These are phyloP conservation scores for Fusarium sp. DNA, from an alignment of 2,329 filamentous ascomycete species.

Conservation along the genomic window DNA sequence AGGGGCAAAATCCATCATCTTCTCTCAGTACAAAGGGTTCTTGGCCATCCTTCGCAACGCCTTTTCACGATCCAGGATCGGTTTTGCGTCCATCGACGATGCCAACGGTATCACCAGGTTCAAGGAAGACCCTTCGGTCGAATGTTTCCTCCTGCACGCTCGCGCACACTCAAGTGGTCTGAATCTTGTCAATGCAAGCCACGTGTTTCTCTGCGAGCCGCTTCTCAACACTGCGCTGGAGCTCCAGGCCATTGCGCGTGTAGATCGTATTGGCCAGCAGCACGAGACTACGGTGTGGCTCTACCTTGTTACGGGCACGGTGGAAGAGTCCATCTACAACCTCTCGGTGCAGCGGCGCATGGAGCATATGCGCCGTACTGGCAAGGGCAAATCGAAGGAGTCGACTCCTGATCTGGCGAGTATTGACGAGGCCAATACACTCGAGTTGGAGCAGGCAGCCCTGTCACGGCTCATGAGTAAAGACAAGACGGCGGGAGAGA, in stretches of 20 bases:
- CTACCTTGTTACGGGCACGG: constrained; percentile 90
- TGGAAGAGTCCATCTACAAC: constrained; percentile 92
- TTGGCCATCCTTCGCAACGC: constrained; percentile 78
- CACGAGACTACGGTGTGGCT: constrained; percentile 94
- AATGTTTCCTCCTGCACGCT: constrained; percentile 91
- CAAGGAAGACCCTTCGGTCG: constrained; percentile 76
- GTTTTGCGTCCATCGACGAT: constrained; percentile 76
- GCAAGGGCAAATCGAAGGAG: constrained; percentile 56
- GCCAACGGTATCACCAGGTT: constrained; percentile 79
- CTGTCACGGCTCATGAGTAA: constrained; percentile 78
- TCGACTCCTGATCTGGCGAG: constrained; percentile 61
- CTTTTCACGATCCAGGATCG: constrained; percentile 78
- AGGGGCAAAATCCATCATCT: constrained; percentile 92
- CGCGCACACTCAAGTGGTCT: constrained; percentile 89
- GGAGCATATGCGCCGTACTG: constrained; percentile 72
- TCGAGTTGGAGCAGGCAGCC: constrained; percentile 81
- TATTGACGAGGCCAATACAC: constrained; percentile 85
- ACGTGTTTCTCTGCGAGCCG: constrained; percentile 95
- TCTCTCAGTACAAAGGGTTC: constrained; percentile 88
- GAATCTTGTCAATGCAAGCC: constrained; percentile 91
- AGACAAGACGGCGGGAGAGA: constrained; percentile 79
- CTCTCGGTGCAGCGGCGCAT: constrained; percentile 84
- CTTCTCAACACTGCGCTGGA: constrained; percentile 94
- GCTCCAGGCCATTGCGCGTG: constrained; percentile 92
- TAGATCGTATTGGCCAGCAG: constrained; percentile 93